Evolutionary conservation across 352 stramenopile genomes (phyloP).

Genomic region (Globisporangium mamillatum): DNA sequence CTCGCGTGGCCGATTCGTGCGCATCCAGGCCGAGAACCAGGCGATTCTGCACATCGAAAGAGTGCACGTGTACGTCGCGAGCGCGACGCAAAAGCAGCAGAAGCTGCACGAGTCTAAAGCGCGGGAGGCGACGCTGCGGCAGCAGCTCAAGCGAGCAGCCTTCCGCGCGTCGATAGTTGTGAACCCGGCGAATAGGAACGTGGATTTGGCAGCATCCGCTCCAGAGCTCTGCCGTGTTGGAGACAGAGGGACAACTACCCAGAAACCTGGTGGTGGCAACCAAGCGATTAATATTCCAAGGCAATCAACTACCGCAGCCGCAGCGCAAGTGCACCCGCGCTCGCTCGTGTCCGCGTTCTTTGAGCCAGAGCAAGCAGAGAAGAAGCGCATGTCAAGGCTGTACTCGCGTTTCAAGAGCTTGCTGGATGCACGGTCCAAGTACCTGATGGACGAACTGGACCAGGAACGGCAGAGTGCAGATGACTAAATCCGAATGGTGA

Average conservation of each 20-base stretch:
- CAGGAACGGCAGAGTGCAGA: background rate
- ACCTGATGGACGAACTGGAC: conserved; percentile 12
- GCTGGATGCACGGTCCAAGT: conserved; percentile 40
- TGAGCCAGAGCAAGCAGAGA: conserved; percentile 50
- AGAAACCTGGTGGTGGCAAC: conserved; percentile 1
- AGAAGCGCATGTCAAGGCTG: conserved; percentile 53
- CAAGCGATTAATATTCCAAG: background rate
- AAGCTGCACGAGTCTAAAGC: conserved; percentile 19
- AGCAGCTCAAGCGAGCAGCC: conserved; percentile 47
- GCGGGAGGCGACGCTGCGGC: conserved; percentile 22
- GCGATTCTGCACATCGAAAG: conserved; percentile 60
- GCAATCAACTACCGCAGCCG: conserved; percentile 1
- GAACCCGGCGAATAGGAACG: conserved; percentile 11
- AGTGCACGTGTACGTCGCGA: conserved; percentile 48
- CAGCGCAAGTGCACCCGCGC: conserved; percentile 1
- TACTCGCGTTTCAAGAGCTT: conserved; percentile 60
- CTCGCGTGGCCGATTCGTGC: conserved; percentile 57
- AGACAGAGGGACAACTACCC: background rate
- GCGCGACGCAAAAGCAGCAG: conserved; percentile 20
- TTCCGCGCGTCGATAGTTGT: conserved; percentile 57
- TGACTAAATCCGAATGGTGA: background rate
- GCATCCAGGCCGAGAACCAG: conserved; percentile 42
- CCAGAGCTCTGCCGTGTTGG: background rate
- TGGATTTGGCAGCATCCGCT: background rate
- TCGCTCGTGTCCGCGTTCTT: conserved; percentile 28